A percentile compares a stretch with the other conserved stretches of the same genome.
These are phyloP conservation scores for Fusarium zealandicum DNA, from an alignment of 2,329 filamentous ascomycete genomes.

Conservation along the genomic window DNA sequence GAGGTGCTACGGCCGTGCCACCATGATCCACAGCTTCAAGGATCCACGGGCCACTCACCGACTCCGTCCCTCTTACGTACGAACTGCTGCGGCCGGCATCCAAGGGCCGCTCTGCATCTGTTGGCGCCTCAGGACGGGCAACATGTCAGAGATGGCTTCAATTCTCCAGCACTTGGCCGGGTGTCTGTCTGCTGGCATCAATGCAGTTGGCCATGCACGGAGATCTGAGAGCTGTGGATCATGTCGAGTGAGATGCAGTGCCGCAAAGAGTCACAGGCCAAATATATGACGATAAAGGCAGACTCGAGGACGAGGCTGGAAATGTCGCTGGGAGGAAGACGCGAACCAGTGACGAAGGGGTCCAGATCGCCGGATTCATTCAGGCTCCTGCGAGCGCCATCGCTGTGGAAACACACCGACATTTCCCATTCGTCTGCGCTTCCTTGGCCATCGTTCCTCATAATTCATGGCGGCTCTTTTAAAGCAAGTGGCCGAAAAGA, in stretches of 20 bases:
- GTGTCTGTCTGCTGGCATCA: slow-evolving; percentile 1
- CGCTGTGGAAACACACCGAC: slow-evolving; percentile 34
- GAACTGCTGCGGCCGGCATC: slow-evolving; percentile 33
- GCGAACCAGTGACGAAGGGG: slow-evolving; percentile 19
- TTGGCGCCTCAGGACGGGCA: background rate
- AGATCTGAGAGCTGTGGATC: slow-evolving; percentile 14
- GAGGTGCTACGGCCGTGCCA: slow-evolving; percentile 31
- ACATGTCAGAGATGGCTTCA: background rate
- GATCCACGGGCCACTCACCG: slow-evolving; percentile 40
- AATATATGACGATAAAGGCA: slow-evolving; percentile 3
- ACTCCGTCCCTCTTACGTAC: slow-evolving; percentile 38
- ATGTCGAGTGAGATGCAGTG: background rate
- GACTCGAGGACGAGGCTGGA: slow-evolving; percentile 27
- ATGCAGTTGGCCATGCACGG: slow-evolving; percentile 5
- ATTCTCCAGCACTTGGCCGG: background rate
- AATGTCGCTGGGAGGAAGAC: slow-evolving; percentile 19
- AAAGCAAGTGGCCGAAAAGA: slow-evolving; percentile 28
- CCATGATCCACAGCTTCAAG: slow-evolving; percentile 31
- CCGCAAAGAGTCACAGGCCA: background rate
- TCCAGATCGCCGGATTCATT: slow-evolving; percentile 24
- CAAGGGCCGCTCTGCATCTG: slow-evolving; percentile 16
- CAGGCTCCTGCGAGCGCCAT: slow-evolving; percentile 21
- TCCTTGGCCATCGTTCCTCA: slow-evolving; percentile 17
- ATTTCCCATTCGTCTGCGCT: slow-evolving; percentile 33
- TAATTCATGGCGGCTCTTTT: slow-evolving; percentile 15